Evolutionary conservation across 129 eudicot species (phyloP).

Genomic region (Lonicera japonica): DNA sequence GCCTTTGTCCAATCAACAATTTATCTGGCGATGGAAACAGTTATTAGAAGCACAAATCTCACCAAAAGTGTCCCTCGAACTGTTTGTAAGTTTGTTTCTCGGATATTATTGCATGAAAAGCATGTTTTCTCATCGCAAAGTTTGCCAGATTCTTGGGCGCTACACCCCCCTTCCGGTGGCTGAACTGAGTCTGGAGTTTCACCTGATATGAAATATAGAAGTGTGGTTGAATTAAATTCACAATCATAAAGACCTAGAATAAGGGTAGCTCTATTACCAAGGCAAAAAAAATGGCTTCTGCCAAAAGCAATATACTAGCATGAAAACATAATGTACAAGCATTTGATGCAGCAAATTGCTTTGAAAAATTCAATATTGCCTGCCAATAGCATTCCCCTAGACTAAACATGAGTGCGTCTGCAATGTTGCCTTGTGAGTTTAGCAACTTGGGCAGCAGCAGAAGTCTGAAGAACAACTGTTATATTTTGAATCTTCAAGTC

Average conservation of each 20-base stretch:
- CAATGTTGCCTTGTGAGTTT: too few relatives aligned
- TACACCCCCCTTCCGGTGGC: constrained; percentile 63
- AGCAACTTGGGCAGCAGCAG: too few relatives aligned
- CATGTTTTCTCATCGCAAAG: constrained; percentile 65
- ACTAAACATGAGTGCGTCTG: too few relatives aligned
- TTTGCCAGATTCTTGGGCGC: constrained; percentile 51
- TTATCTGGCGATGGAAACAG: too few relatives aligned
- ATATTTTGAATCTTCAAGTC: neutral
- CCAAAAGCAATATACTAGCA: too few relatives aligned
- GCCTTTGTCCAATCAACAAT: neutral
- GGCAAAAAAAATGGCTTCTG: too few relatives aligned
- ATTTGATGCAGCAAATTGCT: too few relatives aligned
- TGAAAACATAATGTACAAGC: too few relatives aligned
- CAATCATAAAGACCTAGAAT: constrained; percentile 4
- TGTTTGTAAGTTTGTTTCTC: constrained; percentile 62
- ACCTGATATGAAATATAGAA: constrained; percentile 39
- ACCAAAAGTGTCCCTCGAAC: constrained; percentile 92
- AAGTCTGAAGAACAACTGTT: neutral
- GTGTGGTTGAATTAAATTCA: neutral
- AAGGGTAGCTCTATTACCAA: neutral
- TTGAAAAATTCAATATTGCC: too few relatives aligned
- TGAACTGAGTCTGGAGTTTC: constrained; percentile 69
- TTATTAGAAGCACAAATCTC: constrained; percentile 16
- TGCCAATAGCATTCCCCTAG: too few relatives aligned
- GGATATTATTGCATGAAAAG: constrained; percentile 61